These are phyloP conservation scores for Diospyros lotus DNA, from an alignment of 148 eudicot species.

Conservation along the genomic window DNA sequence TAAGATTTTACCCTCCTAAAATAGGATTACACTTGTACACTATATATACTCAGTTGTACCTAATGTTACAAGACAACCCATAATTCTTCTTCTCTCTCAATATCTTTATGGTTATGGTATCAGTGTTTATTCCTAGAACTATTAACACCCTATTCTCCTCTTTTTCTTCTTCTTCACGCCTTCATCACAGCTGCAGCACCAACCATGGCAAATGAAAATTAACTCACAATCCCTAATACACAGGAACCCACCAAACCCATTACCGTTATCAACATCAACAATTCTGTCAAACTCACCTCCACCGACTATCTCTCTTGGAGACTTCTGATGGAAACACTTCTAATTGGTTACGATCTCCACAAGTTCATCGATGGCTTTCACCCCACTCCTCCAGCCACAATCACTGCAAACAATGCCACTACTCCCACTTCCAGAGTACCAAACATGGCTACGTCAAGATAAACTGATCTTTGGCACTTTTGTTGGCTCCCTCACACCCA, in stretches of 20 bases:
- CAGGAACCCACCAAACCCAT: neutral
- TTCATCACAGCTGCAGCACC: too few species aligned
- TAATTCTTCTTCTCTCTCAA: too few species aligned
- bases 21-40: too few species aligned
- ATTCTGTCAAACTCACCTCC: slow-evolving; percentile 1
- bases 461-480: neutral
- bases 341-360: neutral
- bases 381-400: neutral
- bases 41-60: too few species aligned
- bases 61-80: too few species aligned
- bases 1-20: too few species aligned
- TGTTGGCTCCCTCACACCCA: neutral
- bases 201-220: too few species aligned
- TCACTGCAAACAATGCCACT: neutral
- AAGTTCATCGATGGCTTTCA: neutral
- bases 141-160: too few species aligned
- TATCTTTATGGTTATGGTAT: too few species aligned
- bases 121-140: too few species aligned
- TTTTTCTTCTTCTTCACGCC: too few species aligned
- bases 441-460: neutral
- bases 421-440: neutral
- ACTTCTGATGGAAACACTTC: neutral
- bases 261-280: neutral
- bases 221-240: neutral
- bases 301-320: neutral